phyloP scores from a whole-genome alignment of 768 basidiomycete species.

The Agrocybe praecox region DNA sequence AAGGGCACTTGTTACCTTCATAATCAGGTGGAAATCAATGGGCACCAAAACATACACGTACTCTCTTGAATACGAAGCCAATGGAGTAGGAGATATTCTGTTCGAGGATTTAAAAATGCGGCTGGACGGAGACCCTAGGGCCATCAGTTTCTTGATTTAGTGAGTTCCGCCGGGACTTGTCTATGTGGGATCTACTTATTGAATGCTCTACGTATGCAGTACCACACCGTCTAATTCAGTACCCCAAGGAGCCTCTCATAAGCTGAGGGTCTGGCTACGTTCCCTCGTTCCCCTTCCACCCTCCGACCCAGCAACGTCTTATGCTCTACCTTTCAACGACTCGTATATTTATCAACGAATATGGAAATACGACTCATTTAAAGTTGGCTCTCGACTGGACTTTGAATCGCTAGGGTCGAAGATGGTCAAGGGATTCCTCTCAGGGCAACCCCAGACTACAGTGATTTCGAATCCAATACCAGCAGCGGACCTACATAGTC shows the following conservation, averaged over 20 bases:
- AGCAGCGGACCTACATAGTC: conserved; percentile 14
- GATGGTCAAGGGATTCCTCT: conserved; percentile 51
- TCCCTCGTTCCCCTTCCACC: conserved; percentile 38
- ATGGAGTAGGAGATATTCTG: conserved; percentile 56
- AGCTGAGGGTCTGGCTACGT: conserved; percentile 66
- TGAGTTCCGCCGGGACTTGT: conserved; percentile 30
- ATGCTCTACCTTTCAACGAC: conserved; percentile 42
- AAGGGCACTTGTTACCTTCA: conserved; percentile 57
- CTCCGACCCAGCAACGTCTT: conserved; percentile 28
- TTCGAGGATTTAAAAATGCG: conserved; percentile 56
- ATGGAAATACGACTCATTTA: conserved; percentile 66
- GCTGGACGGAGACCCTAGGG: conserved; percentile 56
- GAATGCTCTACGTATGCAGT: conserved; percentile 29
- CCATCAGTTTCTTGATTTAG: conserved; percentile 64
- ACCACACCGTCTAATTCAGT: conserved; percentile 55
- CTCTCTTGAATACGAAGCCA: conserved; percentile 66
- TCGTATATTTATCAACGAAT: conserved; percentile 65
- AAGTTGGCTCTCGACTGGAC: conserved; percentile 57
- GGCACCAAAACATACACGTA: conserved; percentile 50
- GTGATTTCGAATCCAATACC: conserved; percentile 21
- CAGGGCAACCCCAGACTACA: conserved; percentile 41
- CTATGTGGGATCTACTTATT: background rate
- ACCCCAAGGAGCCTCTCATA: conserved; percentile 60
- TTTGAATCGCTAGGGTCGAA: conserved; percentile 52
- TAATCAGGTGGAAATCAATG: conserved; percentile 51